Evolutionary conservation across 2,329 filamentous ascomycete species (phyloP).

Genomic region (Sclerotinia sclerotiorum): DNA sequence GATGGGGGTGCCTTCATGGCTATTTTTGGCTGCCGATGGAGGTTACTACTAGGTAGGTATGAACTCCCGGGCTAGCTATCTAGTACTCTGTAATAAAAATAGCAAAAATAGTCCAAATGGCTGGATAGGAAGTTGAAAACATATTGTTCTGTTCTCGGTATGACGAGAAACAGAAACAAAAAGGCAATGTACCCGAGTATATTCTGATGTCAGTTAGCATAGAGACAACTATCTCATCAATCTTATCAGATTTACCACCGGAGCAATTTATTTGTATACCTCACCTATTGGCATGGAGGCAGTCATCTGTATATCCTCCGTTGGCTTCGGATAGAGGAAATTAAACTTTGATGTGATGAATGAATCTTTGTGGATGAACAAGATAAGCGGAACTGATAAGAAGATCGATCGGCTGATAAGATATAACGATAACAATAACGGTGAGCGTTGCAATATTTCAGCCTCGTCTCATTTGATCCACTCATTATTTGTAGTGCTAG

Average conservation of each 20-base stretch:
- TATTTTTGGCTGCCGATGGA: background rate
- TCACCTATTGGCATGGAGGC: background rate
- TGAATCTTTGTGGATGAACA: background rate
- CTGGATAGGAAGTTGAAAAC: background rate
- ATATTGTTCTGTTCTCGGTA: background rate
- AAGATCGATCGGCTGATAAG: background rate
- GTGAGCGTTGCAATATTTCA: background rate
- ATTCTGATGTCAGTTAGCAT: background rate
- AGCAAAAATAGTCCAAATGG: background rate
- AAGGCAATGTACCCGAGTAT: background rate
- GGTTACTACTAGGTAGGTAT: background rate
- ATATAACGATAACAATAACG: background rate
- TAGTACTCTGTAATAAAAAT: no score
- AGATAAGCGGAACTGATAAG: background rate
- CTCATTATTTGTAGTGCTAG: background rate
- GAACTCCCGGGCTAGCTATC: background rate
- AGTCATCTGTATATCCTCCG: background rate
- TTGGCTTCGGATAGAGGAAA: background rate
- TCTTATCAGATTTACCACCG: background rate
- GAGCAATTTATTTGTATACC: background rate
- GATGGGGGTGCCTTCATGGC: no score
- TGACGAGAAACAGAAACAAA: background rate
- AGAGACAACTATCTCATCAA: background rate
- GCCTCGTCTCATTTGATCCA: background rate
- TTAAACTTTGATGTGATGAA: no score